Evolutionary conservation across 192 early-diverging fungal genomes (phyloP), one percentile per base, ranked within the genome.

Genomic region (Backusella mclennaniae): DNA sequence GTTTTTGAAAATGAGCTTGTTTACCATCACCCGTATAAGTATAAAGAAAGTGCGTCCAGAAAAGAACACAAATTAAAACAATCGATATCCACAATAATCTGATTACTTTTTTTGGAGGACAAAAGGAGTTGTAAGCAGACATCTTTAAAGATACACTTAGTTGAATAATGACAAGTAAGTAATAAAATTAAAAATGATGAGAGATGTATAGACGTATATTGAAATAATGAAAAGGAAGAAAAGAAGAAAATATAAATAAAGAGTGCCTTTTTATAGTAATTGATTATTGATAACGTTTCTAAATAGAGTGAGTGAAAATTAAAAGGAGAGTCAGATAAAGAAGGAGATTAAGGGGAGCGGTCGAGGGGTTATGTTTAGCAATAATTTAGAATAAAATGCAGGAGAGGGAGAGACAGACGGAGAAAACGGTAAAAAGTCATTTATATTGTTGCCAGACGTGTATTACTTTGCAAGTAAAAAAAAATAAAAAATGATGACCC

Each of bases 351-450:
- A 63, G 26, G 56, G 56, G 56, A 63, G 23, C 12, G 12, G 26
- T 4, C 8, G n/a, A 29, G 56, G 56, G 56, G 56, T 4, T 29
- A 63, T 14, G 21, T 63, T 29, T 63, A 29, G 56, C 9, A 63
- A 63, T 63, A 63, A 63, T 63, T 63, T 63, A 63, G 56, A 63
- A 29, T 29, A 63, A 63, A 63, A 63, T 63, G 56, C 56, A 63
- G 56, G 56, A 63, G 53, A 56, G 53, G 8, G 8, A 21, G 26
- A 63, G 23, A 14, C 4, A 63, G 56, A 63, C 56, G 56, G 56
- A 59, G 56, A 59, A 59, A 59, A 26, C 56, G 56, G 56, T 59
- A 26, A 59, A 59, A 59, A 59, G 23, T 14, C 17, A 49, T 59
- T 59, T 26, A 26, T 59, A 59, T 59, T 59, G 56, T 26, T 59